phyloP scores from a whole-genome alignment of 1,284 basidiomycete species.

The Cryptococcus sp. region DNA sequence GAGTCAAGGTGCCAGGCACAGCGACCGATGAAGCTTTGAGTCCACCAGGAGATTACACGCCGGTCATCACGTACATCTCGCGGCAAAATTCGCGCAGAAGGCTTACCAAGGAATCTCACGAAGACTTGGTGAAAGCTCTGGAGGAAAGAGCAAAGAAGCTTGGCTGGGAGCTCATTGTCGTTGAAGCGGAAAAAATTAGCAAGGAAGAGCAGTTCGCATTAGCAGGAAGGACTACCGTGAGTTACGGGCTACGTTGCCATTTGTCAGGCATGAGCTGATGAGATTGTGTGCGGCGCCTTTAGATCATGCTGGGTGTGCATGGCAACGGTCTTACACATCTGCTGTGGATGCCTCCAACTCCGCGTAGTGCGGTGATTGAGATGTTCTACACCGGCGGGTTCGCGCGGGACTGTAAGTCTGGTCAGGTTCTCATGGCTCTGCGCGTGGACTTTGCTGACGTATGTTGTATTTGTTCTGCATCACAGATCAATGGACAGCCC shows the following conservation, averaged over 20 bases:
- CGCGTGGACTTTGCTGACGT: not conserved
- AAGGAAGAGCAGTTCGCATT: conserved; percentile 53
- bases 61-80: conserved; percentile 74
- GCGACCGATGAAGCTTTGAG: conserved; percentile 27
- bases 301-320: conserved; percentile 55
- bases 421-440: not conserved
- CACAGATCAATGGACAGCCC: conserved; percentile 52
- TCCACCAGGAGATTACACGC: conserved; percentile 42
- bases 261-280: not conserved
- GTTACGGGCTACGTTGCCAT: conserved; percentile 8
- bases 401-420: conserved; percentile 48
- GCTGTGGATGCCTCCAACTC: conserved; percentile 53
- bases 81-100: conserved; percentile 64
- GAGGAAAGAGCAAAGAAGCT: conserved; percentile 60
- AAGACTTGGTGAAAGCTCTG: conserved; percentile 61
- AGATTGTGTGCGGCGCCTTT: not conserved
- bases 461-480: not conserved
- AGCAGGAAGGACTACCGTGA: conserved; percentile 49
- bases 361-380: conserved; percentile 52
- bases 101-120: conserved; percentile 64
- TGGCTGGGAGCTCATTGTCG: conserved; percentile 62
- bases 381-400: conserved; percentile 52
- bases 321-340: conserved; percentile 54
- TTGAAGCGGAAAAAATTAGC: conserved; percentile 49
- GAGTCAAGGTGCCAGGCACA: conserved; percentile 43